Base-by-base conservation (phyloP, 441 rosid genomes). In the Eutrema salsugineum region DNA sequence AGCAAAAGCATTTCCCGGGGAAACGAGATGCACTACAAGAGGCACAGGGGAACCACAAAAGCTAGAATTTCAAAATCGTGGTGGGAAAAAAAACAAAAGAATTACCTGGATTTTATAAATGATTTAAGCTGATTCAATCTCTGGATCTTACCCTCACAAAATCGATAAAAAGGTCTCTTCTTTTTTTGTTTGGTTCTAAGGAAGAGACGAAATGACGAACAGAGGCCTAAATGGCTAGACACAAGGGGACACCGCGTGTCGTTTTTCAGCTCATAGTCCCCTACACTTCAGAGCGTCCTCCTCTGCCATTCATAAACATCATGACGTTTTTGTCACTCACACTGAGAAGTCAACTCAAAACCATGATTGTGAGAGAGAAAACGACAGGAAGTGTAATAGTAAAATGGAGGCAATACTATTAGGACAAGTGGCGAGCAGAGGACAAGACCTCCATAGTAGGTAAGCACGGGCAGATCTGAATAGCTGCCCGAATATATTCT, bases 391-490 rank as follows among this genome's bases (percentile, higher is more conserved):
- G 68, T 74, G 63, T 62, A 60, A 73, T 42, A 50, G 36, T 20
- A 6, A 50, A 24, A 42, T 1, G 14, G 54, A 50, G 33, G 43
- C 78, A 60, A 60, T 60, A 27, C 4, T 0, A 38, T 46, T 32
- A 28, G 20, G 74, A 75, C 79, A 68, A 75, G 79, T 75, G 79
- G 51, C 74, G 36, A 46, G 7, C 16, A 46, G 7, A 12, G 38
- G 58, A 57, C n/a, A 50, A 55, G 68, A 51, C 48, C 66, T 32
- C 19, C 56, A 74, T 59, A 33, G 40, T 59, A 43, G 58, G 56
- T 51, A 15, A 50, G 7, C 35, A 62, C 58, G 74, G 79, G 74
- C 74, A 68, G 74, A 75, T 75, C 74, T 75, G 50, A 61, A 68
- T 61, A 66, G 69, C 4, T 75, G 74, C 78, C 78, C 78, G 69